phyloP scores from a whole-genome alignment of 164 flowering plant species.

The Stephania japonica region DNA sequence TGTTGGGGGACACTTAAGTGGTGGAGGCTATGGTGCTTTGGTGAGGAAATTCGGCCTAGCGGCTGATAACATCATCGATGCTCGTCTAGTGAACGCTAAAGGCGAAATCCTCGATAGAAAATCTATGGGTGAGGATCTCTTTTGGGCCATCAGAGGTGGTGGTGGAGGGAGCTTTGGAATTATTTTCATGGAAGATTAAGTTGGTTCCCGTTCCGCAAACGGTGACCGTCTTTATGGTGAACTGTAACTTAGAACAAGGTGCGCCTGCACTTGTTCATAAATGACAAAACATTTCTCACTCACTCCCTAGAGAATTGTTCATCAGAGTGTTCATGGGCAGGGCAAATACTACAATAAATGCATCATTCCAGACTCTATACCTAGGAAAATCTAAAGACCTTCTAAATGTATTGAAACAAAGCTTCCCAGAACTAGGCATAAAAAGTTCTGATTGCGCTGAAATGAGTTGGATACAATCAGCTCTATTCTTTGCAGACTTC shows the following conservation, averaged over 20 bases:
- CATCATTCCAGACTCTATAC: neutral
- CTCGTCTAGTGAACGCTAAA: slow-evolving; percentile 2
- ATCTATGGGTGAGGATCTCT: slow-evolving; percentile 9
- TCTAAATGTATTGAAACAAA: neutral
- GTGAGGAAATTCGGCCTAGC: slow-evolving; percentile 8
- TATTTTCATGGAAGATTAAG: slow-evolving; percentile 4
- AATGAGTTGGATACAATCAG: slow-evolving; percentile 12
- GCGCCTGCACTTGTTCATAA: slow-evolving; percentile 7
- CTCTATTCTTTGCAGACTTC: neutral
- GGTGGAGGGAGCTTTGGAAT: slow-evolving; percentile 9
- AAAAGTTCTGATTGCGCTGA: neutral
- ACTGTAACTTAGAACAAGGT: slow-evolving; percentile 4
- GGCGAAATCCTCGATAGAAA: slow-evolving; percentile 1
- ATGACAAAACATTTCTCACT: slow-evolving; percentile 6
- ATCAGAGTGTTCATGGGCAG: neutral
- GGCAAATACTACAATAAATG: neutral
- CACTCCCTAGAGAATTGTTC: slow-evolving; percentile 7
- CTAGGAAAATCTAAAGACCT: neutral
- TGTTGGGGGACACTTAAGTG: slow-evolving; percentile 10
- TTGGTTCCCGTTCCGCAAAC: slow-evolving; percentile 13
- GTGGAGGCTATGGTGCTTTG: slow-evolving; percentile 6
- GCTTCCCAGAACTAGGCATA: slow-evolving; percentile 7
- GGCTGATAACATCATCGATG: slow-evolving; percentile 9
- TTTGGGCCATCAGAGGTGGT: slow-evolving; percentile 12
- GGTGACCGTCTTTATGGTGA: neutral